Percentiles rank a stretch among this genome's conserved stretches.
Evolutionary conservation across 371 early-diverging fungal genomes (phyloP).

Genomic region (Gilbertella persicaria): DNA sequence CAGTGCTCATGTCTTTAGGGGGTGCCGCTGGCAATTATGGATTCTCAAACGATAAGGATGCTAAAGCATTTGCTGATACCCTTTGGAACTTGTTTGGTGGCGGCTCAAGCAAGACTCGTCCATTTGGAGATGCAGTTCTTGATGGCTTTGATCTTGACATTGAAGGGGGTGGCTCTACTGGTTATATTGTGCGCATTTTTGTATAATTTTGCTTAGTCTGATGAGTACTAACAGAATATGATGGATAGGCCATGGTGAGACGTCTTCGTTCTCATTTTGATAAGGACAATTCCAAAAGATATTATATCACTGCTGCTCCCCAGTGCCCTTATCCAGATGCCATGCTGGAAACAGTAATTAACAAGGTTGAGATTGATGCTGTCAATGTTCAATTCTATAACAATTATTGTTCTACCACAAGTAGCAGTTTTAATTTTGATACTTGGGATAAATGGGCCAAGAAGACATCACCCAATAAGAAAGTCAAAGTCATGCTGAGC

Average conservation of each 20-base stretch:
- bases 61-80: conserved; percentile 54
- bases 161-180: conserved; percentile 58
- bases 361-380: conserved; percentile 56
- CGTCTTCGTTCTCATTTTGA: conserved; percentile 48
- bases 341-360: conserved; percentile 41
- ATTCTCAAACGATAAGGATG: conserved; percentile 52
- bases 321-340: conserved; percentile 76
- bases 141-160: conserved; percentile 79
- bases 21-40: conserved; percentile 68
- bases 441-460: conserved; percentile 62
- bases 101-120: conserved; percentile 51
- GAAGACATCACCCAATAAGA: conserved; percentile 53
- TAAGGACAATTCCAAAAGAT: conserved; percentile 27
- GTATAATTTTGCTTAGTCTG: background rate
- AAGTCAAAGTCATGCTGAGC: conserved; percentile 62
- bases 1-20: conserved; percentile 67
- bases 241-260: conserved; percentile 18
- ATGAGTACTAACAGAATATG: background rate
- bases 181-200: conserved; percentile 29
- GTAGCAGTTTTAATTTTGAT: conserved; percentile 63
- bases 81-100: conserved; percentile 66
- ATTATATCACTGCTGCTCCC: conserved; percentile 67
- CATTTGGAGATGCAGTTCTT: conserved; percentile 60
- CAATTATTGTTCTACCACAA: conserved; percentile 61
- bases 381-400: conserved; percentile 79